phyloP scores from a whole-genome alignment of 495 filamentous ascomycete genomes.

The Margaritispora aquatica region DNA sequence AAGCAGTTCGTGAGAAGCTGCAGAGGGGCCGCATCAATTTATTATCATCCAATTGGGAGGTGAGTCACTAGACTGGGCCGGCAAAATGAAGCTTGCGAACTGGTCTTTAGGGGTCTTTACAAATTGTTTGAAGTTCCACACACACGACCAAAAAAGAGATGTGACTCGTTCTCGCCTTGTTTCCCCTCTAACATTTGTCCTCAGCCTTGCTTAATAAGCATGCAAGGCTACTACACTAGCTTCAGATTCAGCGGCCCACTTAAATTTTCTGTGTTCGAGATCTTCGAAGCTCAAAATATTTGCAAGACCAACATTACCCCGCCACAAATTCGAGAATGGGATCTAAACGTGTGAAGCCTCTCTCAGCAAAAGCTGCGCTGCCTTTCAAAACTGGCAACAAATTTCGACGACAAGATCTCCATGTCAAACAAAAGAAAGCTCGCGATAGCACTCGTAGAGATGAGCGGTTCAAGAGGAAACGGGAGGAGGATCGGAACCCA shows the following conservation, averaged over 20 bases:
- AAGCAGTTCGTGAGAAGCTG: constrained; percentile 16
- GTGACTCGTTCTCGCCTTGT: constrained; percentile 4
- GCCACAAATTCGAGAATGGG: constrained; percentile 26
- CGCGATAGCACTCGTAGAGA: constrained; percentile 66
- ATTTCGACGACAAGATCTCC: constrained; percentile 61
- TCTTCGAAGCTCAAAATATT: constrained; percentile 1
- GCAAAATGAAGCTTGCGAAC: not conserved
- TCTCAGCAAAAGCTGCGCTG: constrained; percentile 29
- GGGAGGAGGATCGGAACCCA: constrained; percentile 83
- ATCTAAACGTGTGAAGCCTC: constrained; percentile 32
- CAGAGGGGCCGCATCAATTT: constrained; percentile 26
- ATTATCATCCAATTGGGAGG: constrained; percentile 17
- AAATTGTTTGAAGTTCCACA: constrained; percentile 4
- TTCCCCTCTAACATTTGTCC: not conserved
- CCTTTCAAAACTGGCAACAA: constrained; percentile 56
- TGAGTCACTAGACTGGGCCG: constrained; percentile 10
- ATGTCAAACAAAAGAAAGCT: constrained; percentile 71
- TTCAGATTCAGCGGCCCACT: too few relatives aligned
- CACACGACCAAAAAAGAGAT: not conserved
- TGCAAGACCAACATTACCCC: constrained; percentile 6
- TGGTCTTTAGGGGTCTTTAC: not conserved
- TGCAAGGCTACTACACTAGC: not conserved
- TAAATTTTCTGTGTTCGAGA: constrained; percentile 8
- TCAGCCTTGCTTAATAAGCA: not conserved
- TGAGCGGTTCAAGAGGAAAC: constrained; percentile 68